phyloP scores from a whole-genome alignment of 2,329 filamentous ascomycete genomes.

The Fusarium caatingaense region DNA sequence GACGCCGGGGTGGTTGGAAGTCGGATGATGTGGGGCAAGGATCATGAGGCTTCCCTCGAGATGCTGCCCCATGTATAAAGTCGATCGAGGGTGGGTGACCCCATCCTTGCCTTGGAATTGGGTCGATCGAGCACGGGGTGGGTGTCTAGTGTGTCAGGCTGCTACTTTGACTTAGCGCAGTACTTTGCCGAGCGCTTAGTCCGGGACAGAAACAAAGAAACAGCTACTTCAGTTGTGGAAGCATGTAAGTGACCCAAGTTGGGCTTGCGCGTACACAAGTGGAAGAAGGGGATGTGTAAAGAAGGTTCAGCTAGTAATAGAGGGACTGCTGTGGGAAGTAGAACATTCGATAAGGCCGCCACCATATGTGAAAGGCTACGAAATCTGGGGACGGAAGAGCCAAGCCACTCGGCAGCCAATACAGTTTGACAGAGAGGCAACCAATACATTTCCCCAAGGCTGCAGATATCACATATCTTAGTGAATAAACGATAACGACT shows the following conservation, averaged over 20 bases:
- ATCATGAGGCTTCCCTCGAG: conserved; percentile 46
- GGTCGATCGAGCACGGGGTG: conserved; percentile 38
- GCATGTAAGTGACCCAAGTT: conserved; percentile 6
- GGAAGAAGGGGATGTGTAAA: conserved; percentile 17
- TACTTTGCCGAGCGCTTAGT: conserved; percentile 38
- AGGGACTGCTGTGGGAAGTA: conserved; percentile 34
- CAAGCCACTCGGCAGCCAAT: conserved; percentile 38
- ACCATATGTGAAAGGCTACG: conserved; percentile 35
- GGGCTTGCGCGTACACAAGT: conserved; percentile 5
- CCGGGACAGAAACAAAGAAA: conserved; percentile 7
- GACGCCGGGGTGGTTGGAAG: conserved; percentile 35
- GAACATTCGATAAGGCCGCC: conserved; percentile 37
- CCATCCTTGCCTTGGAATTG: conserved; percentile 22
- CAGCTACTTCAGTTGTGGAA: neutral
- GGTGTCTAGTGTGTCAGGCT: conserved; percentile 21
- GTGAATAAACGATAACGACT: conserved; percentile 2
- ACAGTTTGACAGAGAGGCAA: conserved; percentile 1
- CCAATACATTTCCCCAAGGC: conserved; percentile 29
- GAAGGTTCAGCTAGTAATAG: conserved; percentile 30
- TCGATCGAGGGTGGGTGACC: conserved; percentile 40
- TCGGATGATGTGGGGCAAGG: conserved; percentile 48
- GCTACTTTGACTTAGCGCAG: conserved; percentile 34
- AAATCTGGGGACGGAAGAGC: conserved; percentile 35
- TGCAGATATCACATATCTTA: neutral
- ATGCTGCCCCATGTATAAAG: conserved; percentile 39